phyloP scores from a whole-genome alignment of 306 rosid species.

The Dalbergia oliveri region DNA sequence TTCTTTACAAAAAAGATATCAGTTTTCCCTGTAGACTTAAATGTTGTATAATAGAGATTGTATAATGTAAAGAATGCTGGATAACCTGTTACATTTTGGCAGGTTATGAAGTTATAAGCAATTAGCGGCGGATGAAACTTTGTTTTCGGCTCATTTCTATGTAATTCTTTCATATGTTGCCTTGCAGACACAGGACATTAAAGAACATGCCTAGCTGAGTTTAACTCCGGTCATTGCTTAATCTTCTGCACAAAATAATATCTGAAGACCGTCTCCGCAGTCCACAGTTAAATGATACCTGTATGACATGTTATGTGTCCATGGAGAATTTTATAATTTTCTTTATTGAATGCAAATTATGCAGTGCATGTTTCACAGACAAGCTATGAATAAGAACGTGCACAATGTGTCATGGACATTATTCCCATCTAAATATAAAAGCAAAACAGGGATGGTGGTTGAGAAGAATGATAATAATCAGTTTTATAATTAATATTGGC shows the following conservation, averaged over 20 bases:
- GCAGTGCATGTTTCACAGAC: background rate
- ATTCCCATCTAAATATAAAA: background rate
- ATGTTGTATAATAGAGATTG: slow-evolving; percentile 42
- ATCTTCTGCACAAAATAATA: background rate
- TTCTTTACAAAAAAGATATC: background rate
- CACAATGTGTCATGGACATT: background rate
- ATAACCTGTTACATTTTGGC: slow-evolving; percentile 30
- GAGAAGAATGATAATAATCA: background rate
- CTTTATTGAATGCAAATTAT: background rate
- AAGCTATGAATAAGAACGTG: too few relatives aligned
- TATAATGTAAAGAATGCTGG: slow-evolving; percentile 47
- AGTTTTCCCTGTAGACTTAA: slow-evolving; percentile 18
- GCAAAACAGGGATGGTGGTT: too few relatives aligned
- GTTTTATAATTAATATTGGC: background rate
- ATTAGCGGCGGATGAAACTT: background rate
- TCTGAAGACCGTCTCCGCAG: slow-evolving; percentile 14
- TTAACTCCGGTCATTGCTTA: background rate
- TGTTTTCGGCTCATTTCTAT: slow-evolving; percentile 39
- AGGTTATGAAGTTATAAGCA: slow-evolving; percentile 25
- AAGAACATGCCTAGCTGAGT: slow-evolving; percentile 35
- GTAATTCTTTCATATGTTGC: slow-evolving; percentile 32
- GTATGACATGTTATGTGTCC: slow-evolving; percentile 1
- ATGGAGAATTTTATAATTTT: slow-evolving; percentile 8
- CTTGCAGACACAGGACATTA: slow-evolving; percentile 37
- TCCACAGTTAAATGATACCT: background rate